Evolutionary conservation across 2,329 filamentous ascomycete genomes (phyloP).

Genomic region (Curvularia lunata): DNA sequence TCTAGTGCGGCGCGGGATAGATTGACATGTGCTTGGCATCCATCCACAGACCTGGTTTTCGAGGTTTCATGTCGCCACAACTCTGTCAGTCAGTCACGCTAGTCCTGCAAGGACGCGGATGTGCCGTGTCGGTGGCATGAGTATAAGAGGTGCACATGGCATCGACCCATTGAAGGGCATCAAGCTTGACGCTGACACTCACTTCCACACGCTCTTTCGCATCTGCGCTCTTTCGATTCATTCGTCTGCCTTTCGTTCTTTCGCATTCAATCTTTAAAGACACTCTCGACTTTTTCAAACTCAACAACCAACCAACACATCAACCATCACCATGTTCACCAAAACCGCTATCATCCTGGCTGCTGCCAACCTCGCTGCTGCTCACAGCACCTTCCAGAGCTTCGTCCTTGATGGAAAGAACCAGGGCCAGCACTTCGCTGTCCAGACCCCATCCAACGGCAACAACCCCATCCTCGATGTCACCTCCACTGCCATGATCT

Average conservation of each 20-base stretch:
- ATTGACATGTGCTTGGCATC: slow-evolving; percentile 36
- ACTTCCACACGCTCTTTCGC: slow-evolving; percentile 41
- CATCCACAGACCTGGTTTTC: slow-evolving; percentile 23
- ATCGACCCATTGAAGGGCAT: slow-evolving; percentile 19
- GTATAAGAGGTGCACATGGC: slow-evolving; percentile 33
- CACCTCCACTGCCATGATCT: slow-evolving; percentile 44
- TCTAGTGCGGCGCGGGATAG: slow-evolving; percentile 34
- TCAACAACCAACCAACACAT: slow-evolving; percentile 22
- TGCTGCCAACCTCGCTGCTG: slow-evolving; percentile 42
- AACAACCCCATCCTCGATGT: slow-evolving; percentile 50
- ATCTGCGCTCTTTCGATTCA: slow-evolving; percentile 37
- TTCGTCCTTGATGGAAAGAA: slow-evolving; percentile 52
- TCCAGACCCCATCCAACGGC: slow-evolving; percentile 54
- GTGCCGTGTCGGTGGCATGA: slow-evolving; percentile 24
- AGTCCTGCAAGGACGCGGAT: slow-evolving; percentile 20
- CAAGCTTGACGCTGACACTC: slow-evolving; percentile 46
- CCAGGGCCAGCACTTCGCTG: slow-evolving; percentile 44
- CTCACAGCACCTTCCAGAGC: slow-evolving; percentile 48
- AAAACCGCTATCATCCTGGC: slow-evolving; percentile 42
- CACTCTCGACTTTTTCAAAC: slow-evolving; percentile 21
- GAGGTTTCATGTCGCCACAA: slow-evolving; percentile 21
- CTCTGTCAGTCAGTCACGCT: slow-evolving; percentile 19
- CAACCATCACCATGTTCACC: slow-evolving; percentile 41
- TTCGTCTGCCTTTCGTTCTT: slow-evolving; percentile 35
- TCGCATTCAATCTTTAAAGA: slow-evolving; percentile 29